Evolutionary conservation across 495 filamentous ascomycete species (phyloP).

Genomic region (Podospora comata): DNA sequence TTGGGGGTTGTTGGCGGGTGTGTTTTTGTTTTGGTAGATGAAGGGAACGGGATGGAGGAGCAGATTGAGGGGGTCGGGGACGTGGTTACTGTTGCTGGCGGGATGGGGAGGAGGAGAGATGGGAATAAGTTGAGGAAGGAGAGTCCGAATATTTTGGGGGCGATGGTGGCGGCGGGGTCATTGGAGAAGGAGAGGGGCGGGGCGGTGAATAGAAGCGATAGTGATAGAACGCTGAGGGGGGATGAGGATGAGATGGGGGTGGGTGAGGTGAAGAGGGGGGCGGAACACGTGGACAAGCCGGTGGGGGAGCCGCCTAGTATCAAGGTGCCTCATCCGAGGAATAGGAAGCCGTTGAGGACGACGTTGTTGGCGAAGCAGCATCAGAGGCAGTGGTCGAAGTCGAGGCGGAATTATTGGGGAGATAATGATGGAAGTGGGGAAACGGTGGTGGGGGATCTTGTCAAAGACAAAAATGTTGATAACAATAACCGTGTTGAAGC

Average conservation of each 20-base stretch:
- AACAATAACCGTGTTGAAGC: background rate
- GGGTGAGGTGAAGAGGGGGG: background rate
- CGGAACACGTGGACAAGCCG: background rate
- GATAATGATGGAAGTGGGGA: background rate
- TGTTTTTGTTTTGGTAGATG: conserved; percentile 41
- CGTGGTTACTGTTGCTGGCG: conserved; percentile 3
- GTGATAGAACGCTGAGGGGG: background rate
- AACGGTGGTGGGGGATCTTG: background rate
- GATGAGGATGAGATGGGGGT: background rate
- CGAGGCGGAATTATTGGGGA: background rate
- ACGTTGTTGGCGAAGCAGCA: background rate
- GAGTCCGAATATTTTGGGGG: background rate
- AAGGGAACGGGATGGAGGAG: conserved; percentile 15
- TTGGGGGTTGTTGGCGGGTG: conserved; percentile 30
- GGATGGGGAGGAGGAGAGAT: background rate
- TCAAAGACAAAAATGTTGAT: background rate
- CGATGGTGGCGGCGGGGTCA: background rate
- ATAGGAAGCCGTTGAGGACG: background rate
- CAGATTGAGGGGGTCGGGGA: conserved; percentile 5
- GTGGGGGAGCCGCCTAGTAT: background rate
- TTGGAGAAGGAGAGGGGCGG: conserved; percentile 1
- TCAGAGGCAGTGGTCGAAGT: background rate
- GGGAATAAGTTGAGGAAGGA: background rate
- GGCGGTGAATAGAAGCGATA: conserved; percentile 7
- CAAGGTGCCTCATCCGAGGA: background rate